phyloP scores from a whole-genome alignment of 2,329 filamentous ascomycete genomes.

The Eutypella sp. region DNA sequence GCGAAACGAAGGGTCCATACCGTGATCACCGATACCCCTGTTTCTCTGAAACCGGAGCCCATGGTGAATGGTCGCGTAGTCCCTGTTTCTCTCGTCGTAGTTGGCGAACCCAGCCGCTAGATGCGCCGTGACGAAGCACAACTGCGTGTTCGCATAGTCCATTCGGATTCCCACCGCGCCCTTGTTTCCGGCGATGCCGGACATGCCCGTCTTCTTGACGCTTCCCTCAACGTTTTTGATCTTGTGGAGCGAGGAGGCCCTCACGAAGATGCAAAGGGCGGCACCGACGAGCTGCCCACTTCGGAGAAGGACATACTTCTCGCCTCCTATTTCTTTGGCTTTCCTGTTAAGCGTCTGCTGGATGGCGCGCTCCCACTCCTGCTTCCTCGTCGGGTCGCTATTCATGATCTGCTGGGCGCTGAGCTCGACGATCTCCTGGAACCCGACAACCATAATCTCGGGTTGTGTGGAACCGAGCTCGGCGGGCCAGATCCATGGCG shows the following conservation, averaged over 20 bases:
- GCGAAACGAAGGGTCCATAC: constrained; percentile 31
- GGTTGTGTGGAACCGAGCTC: constrained; percentile 58
- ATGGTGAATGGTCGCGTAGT: constrained; percentile 83
- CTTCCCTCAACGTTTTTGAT: constrained; percentile 97
- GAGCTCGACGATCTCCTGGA: constrained; percentile 97
- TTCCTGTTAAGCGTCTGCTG: constrained; percentile 70
- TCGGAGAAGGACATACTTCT: constrained; percentile 82
- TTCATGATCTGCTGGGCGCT: constrained; percentile 99
- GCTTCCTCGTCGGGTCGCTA: constrained; percentile 81
- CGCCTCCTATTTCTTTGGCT: constrained; percentile 58
- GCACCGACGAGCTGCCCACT: constrained; percentile 94
- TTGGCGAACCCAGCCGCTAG: constrained; percentile 93
- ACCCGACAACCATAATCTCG: constrained; percentile 84
- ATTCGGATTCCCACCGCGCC: constrained; percentile 94
- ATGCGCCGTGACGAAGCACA: constrained; percentile 96
- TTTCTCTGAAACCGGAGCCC: constrained; percentile 90
- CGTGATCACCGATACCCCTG: constrained; percentile 85
- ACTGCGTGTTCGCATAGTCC: constrained; percentile 85
- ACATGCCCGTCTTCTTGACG: constrained; percentile 91
- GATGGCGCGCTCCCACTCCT: constrained; percentile 82
- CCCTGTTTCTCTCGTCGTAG: constrained; percentile 90
- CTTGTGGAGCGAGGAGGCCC: constrained; percentile 65
- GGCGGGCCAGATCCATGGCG: constrained; percentile 76
- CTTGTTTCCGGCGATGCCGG: constrained; percentile 96
- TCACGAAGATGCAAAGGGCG: constrained; percentile 87